Base-by-base conservation (phyloP, 2,329 filamentous ascomycete genomes). In the Monilinia vaccinii-corymbosi region DNA sequence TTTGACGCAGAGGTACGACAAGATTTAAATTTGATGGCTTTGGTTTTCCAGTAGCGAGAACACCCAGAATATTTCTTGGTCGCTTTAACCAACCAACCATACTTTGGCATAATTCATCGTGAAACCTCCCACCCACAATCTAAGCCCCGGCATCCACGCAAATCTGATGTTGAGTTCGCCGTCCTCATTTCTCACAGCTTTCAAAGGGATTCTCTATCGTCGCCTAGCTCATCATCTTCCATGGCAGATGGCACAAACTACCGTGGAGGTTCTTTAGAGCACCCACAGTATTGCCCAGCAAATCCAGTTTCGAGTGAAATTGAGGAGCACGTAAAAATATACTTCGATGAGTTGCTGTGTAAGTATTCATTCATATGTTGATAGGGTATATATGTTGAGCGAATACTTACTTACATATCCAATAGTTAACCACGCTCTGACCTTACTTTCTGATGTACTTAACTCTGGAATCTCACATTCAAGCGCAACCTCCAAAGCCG, bases 401-500 rank as follows among this genome's bases (percentile, higher is more conserved):
- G 52, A 52, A 44, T 45, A 44, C 46, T 58, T 45, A 44, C 46
- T 58, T 34, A 58, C 38, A 52, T 45, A 31, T 47, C 23, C 13
- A 40, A 28, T 63, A 84, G 82, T 82, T 65, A 72, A 70, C 13
- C 77, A 81, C 67, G 85, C 84, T 13, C 79, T 90, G 36, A 79
- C 78, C 48, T 79, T 93, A 2, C 77, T 93, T 42, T 79, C 80
- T 32, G 83, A 80, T 67, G 75, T 86, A n/a, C 75, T 87, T n/a
- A 78, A 75, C 2, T 77, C 83, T 16, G 81, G 83, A 60, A 68
- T 69, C 3, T 70, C 58, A 46, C 69, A 52, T 73, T 73, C 61
- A 70, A 72, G 40, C 62, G 75, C 16, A 68, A 40, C 71, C 67
- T 9, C 71, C 68, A 42, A 63, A 69, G 77, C 83, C 0, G 81